Evolutionary conservation across 2,329 filamentous ascomycete genomes (phyloP), one percentile per base, ranked within the genome.

Genomic region (Mycocentrospora acerina): DNA sequence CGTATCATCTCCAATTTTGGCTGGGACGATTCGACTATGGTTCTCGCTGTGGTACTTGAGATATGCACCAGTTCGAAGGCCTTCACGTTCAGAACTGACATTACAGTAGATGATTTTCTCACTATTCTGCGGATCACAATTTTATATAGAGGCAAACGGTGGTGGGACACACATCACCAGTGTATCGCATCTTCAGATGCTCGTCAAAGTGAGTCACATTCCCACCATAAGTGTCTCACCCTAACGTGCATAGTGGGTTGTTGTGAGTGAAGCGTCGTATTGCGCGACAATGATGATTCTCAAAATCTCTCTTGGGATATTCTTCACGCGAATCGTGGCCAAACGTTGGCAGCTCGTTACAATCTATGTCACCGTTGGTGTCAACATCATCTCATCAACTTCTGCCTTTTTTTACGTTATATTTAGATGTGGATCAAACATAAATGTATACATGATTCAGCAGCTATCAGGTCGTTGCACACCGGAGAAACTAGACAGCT

Each of bases 371-470:
- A 55, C 59, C 6, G 53, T 64, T 18, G 76, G 73, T 32, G 14
- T 68, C 45, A 67, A 56, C 33, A 57, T 67, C 9, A 28, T 62
- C 3, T 63, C 62, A 10, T 66, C 66, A 2, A 27, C 48, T 6
- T 42, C 54, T 7, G 74, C 76, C 32, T 74, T 75, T 56, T 74
- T 80, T 51, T 69, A 79, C 40, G 59, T 72, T 34, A 60, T 77
- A 10, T 71, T 80, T 31, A 72, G 80, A 58, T 81, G 78, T 53
- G 62, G 64, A 2, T 13, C 53, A 1, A 43, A 62, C 17, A 37
- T 64, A 8, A 46, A 61, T 10, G 12, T 47, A 10, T 67, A 66
- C 24, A 53, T 55, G 0, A 33, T 67, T 3, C 51, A 60, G 17
- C 69, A 63, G 8, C 35, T 64, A 0, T 34, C 60, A 10, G 61